Percentiles rank a stretch among this genome's conserved stretches.
Conservation (phyloP, 805 yeast genomes). For the Sungouiozyma intestinalis region DNA sequence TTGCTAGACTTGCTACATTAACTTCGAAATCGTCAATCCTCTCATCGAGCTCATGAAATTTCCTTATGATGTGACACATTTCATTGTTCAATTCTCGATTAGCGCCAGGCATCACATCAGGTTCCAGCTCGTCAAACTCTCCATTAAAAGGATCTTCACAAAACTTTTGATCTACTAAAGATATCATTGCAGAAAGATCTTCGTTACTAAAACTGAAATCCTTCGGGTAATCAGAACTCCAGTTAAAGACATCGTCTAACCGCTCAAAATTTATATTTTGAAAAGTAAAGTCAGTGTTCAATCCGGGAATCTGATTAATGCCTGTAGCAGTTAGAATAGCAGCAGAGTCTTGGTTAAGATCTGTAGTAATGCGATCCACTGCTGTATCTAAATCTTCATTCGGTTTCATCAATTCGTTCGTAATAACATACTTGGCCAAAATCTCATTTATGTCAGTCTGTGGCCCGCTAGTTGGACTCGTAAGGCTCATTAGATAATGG, state of each 20-base stretch:
- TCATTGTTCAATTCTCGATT: conserved; percentile 21
- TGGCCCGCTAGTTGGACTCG: conserved; percentile 27
- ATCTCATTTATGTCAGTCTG: conserved; percentile 26
- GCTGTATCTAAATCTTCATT: conserved; percentile 23
- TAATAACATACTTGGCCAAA: conserved; percentile 20
- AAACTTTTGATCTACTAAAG: conserved; percentile 20
- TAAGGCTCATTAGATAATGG: conserved; percentile 44
- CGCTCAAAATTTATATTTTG: conserved; percentile 26
- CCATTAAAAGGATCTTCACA: conserved; percentile 26
- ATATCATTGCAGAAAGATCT: conserved; percentile 14
- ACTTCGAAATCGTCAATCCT: conserved; percentile 28
- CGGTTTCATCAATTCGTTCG: conserved; percentile 18
- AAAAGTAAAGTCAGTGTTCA: conserved; percentile 21
- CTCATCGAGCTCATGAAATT: conserved; percentile 24
- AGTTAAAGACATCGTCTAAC: conserved; percentile 20
- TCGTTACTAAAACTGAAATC: conserved; percentile 6
- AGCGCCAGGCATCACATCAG: conserved; percentile 24
- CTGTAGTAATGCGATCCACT: conserved; percentile 19
- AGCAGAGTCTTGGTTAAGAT: conserved; percentile 26
- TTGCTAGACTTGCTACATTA: conserved; percentile 28
- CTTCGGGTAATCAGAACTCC: conserved; percentile 8
- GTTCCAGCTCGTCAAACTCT: conserved; percentile 21
- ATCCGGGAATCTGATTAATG: conserved; percentile 22
- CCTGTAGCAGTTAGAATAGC: conserved; percentile 29
- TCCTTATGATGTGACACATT: conserved; percentile 24